phyloP scores from a whole-genome alignment of 2,329 filamentous ascomycete species.

The Scytalidium lignicola region DNA sequence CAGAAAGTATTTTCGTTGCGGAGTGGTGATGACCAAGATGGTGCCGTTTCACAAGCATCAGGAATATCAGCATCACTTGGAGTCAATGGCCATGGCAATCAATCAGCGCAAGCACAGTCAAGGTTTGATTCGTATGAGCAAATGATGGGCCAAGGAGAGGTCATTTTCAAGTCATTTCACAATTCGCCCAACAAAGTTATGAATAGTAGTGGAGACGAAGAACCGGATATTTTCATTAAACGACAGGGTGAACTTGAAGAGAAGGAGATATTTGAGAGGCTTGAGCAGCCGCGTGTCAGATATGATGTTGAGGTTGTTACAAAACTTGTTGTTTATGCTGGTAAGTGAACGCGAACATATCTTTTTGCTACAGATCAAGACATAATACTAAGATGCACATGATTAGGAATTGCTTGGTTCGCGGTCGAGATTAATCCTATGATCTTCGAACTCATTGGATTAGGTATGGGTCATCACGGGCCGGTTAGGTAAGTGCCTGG shows the following conservation, averaged over 20 bases:
- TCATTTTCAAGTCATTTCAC: slow-evolving; percentile 29
- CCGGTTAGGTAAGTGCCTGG: neutral
- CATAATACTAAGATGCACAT: neutral
- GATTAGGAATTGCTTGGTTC: slow-evolving; percentile 72
- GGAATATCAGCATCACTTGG: slow-evolving; percentile 43
- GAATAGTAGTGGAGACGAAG: slow-evolving; percentile 30
- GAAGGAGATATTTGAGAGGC: slow-evolving; percentile 74
- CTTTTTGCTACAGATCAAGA: neutral
- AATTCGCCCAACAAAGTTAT: slow-evolving; percentile 24
- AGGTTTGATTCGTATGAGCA: slow-evolving; percentile 61
- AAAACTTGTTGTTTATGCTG: slow-evolving; percentile 90
- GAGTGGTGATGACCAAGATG: slow-evolving; percentile 15
- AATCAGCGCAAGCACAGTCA: slow-evolving; percentile 40
- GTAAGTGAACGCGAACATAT: slow-evolving; percentile 44
- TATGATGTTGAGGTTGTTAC: slow-evolving; percentile 99
- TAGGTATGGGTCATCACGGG: slow-evolving; percentile 27
- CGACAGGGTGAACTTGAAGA: slow-evolving; percentile 53
- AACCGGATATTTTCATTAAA: slow-evolving; percentile 30
- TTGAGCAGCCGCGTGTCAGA: slow-evolving; percentile 81
- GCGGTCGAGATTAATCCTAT: slow-evolving; percentile 48
- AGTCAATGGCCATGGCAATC: slow-evolving; percentile 29
- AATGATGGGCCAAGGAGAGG: slow-evolving; percentile 65
- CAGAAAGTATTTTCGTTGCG: neutral
- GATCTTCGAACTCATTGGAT: slow-evolving; percentile 36
- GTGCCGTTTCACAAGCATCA: slow-evolving; percentile 20